Conservation (phyloP, 495 filamentous ascomycete genomes). For the Monascus purpureus region DNA sequence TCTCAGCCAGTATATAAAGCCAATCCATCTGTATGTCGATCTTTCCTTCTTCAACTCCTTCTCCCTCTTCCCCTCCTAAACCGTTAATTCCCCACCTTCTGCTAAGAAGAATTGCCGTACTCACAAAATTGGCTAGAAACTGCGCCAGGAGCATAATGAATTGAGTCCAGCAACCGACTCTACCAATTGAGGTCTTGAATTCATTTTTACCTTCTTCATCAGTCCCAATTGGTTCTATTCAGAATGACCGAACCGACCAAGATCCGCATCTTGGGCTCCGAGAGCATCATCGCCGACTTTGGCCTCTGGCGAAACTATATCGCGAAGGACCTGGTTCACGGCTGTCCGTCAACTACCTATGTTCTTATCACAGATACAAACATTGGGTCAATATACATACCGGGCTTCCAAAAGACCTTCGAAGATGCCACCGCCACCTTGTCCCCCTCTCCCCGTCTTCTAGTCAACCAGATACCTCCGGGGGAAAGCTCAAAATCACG, state of each 20-base stretch:
- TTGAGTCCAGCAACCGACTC: constrained; percentile 12
- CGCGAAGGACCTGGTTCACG: constrained; percentile 64
- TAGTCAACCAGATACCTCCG: constrained; percentile 76
- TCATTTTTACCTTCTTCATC: neutral
- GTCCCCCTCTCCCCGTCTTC: constrained; percentile 49
- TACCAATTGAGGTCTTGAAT: neutral
- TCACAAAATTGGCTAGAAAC: too few relatives aligned
- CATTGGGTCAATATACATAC: constrained; percentile 65
- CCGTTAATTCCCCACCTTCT: too few relatives aligned
- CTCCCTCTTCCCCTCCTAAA: too few relatives aligned
- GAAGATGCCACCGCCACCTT: constrained; percentile 33
- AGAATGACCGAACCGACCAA: constrained; percentile 32
- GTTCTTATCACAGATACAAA: constrained; percentile 95
- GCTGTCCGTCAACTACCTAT: constrained; percentile 75
- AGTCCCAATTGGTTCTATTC: constrained; percentile 1
- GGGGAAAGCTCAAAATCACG: constrained; percentile 89
- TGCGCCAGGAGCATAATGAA: constrained; percentile 10
- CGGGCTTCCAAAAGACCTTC: constrained; percentile 62
- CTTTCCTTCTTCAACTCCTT: too few relatives aligned
- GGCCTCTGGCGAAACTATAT: constrained; percentile 78
- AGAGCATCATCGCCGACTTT: constrained; percentile 84
- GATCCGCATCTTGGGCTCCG: constrained; percentile 46
- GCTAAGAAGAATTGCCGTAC: too few relatives aligned
- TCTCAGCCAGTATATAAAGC: too few relatives aligned
- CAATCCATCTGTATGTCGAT: too few relatives aligned